Evolutionary conservation across 2,329 filamentous ascomycete genomes (phyloP).

Genomic region (Didymella arachidicola): DNA sequence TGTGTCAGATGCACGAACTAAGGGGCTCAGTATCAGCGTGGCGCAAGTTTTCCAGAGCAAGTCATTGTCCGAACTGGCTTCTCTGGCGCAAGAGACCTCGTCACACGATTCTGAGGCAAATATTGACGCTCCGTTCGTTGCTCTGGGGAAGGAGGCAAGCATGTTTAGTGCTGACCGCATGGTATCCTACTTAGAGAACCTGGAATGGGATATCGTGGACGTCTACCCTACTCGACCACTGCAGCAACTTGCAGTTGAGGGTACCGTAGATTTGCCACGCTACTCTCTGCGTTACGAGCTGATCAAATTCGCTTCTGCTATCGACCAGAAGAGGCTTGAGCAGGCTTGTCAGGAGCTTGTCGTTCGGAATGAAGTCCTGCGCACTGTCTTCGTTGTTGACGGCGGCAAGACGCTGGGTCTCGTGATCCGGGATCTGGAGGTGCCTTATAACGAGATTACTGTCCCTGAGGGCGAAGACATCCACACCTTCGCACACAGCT

Average conservation of each 20-base stretch:
- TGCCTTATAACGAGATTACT: constrained; percentile 54
- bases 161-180: constrained; percentile 60
- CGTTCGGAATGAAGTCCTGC: constrained; percentile 68
- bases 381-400: constrained; percentile 68
- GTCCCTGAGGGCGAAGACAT: constrained; percentile 58
- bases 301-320: constrained; percentile 64
- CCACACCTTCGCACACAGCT: constrained; percentile 60
- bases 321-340: constrained; percentile 61
- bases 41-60: constrained; percentile 55
- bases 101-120: constrained; percentile 26
- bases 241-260: constrained; percentile 66
- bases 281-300: constrained; percentile 71
- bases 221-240: constrained; percentile 66
- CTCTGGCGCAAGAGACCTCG: constrained; percentile 42
- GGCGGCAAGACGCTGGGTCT: constrained; percentile 63
- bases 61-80: constrained; percentile 50
- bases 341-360: constrained; percentile 64
- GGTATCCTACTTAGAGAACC: constrained; percentile 60
- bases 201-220: constrained; percentile 61
- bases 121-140: constrained; percentile 59
- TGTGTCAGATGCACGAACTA: constrained; percentile 49
- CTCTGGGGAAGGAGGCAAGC: constrained; percentile 55
- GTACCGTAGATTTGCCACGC: constrained; percentile 64
- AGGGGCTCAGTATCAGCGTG: constrained; percentile 52
- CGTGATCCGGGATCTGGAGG: constrained; percentile 63